Percentiles rank a stretch among this genome's conserved stretches.
Evolutionary conservation across 176 grass and related monocot genomes (phyloP).

Genomic region (Ananas comosus): DNA sequence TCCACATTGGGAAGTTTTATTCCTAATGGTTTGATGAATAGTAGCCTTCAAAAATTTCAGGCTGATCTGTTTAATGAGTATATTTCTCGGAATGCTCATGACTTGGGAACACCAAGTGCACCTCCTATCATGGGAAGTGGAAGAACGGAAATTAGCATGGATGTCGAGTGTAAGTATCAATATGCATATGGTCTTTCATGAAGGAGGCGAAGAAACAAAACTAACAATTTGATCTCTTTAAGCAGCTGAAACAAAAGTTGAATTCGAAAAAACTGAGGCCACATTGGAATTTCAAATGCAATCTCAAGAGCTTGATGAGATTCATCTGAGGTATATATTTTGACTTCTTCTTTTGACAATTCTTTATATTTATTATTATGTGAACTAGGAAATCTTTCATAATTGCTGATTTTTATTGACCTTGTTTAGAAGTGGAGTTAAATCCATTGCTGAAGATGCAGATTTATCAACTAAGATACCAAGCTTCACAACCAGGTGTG

Average conservation of each 20-base stretch:
- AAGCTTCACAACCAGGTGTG: constrained; percentile 60
- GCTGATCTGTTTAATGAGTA: constrained; percentile 27
- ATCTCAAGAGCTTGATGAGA: constrained; percentile 32
- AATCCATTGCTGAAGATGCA: constrained; percentile 31
- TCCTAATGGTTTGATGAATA: too few species aligned
- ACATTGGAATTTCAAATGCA: constrained; percentile 37
- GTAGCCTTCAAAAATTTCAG: constrained; percentile 11
- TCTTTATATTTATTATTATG: not conserved
- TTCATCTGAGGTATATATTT: constrained; percentile 30
- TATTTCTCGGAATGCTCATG: constrained; percentile 21
- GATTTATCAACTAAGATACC: constrained; percentile 51
- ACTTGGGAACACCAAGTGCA: constrained; percentile 56
- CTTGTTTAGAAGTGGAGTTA: constrained; percentile 21
- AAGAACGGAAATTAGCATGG: constrained; percentile 23
- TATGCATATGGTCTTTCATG: not conserved
- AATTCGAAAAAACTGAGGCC: constrained; percentile 18
- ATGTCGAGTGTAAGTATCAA: constrained; percentile 24
- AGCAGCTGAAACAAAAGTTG: constrained; percentile 19
- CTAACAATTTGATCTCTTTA: constrained; percentile 3
- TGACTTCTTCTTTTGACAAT: not conserved
- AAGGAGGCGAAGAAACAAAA: constrained; percentile 3
- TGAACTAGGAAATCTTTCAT: not conserved
- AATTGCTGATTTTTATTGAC: not conserved
- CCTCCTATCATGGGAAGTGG: constrained; percentile 61
- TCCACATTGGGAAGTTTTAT: too few species aligned